Conservation (phyloP, 73 alveolate species). For the Paramecium sonneborni region DNA sequence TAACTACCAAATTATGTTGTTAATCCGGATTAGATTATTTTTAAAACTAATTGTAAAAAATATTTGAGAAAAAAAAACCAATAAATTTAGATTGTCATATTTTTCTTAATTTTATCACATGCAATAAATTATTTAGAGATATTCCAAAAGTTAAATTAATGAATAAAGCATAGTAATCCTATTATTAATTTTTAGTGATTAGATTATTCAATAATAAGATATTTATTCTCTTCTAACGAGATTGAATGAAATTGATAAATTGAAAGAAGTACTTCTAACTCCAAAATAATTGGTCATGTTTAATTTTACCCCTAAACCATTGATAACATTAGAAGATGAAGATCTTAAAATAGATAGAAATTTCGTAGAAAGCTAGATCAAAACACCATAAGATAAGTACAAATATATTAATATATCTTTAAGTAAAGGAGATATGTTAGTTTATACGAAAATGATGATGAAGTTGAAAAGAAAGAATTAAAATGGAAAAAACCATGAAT, state of each 20-base stretch:
- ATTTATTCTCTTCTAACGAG: background rate
- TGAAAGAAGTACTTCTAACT: background rate
- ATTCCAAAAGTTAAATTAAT: background rate
- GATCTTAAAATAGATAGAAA: background rate
- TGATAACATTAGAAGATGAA: conserved; percentile 2
- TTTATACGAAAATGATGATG: too few relatives aligned
- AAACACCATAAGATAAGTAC: background rate
- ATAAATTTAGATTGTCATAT: background rate
- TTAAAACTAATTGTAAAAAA: background rate
- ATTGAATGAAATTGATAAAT: conserved; percentile 29
- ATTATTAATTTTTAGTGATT: background rate
- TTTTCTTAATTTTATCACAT: background rate
- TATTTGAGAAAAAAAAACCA: background rate
- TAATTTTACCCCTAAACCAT: conserved; percentile 32
- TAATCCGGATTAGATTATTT: background rate
- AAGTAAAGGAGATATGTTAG: background rate
- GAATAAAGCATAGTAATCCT: conserved; percentile 19
- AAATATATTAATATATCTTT: background rate
- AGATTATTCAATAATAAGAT: background rate
- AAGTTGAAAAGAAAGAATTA: background rate
- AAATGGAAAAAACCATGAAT: background rate
- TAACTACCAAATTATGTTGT: background rate
- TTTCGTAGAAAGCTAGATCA: background rate
- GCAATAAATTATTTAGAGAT: background rate
- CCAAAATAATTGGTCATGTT: conserved; percentile 18